Percentiles rank a stretch among this genome's conserved stretches.
These are phyloP conservation scores for Passalora sequoiae DNA, from an alignment of 2,329 filamentous ascomycete genomes.

Conservation along the genomic window DNA sequence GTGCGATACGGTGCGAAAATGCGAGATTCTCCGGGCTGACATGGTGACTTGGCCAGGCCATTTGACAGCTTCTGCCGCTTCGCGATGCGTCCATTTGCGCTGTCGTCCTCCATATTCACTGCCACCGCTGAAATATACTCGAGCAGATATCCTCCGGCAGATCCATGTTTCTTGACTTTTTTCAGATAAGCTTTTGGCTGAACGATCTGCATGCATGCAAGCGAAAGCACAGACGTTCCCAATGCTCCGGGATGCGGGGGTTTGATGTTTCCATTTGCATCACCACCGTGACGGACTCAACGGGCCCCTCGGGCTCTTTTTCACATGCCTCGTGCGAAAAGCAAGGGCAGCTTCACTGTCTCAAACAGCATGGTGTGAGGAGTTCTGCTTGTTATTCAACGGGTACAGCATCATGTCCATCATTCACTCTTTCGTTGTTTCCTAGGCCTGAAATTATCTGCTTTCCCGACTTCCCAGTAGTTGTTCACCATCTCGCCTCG, in stretches of 20 bases:
- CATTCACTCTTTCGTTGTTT: not conserved
- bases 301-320: no score
- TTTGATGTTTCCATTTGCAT: no score
- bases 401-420: not conserved
- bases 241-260: no score
- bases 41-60: constrained; percentile 23
- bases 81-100: constrained; percentile 22
- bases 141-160: no score
- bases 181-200: no score
- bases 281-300: no score
- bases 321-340: not conserved
- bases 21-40: constrained; percentile 50
- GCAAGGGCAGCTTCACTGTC: not conserved
- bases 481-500: not conserved
- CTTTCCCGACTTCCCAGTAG: not conserved
- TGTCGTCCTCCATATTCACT: constrained; percentile 15
- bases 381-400: not conserved
- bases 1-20: constrained; percentile 96
- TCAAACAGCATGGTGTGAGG: not conserved
- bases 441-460: no score
- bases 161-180: no score
- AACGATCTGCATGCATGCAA: no score
- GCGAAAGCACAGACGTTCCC: no score
- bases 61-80: constrained; percentile 68
- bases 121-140: not conserved